phyloP scores from a whole-genome alignment of 768 basidiomycete species.

The Boletus pseudo-olivaceus region DNA sequence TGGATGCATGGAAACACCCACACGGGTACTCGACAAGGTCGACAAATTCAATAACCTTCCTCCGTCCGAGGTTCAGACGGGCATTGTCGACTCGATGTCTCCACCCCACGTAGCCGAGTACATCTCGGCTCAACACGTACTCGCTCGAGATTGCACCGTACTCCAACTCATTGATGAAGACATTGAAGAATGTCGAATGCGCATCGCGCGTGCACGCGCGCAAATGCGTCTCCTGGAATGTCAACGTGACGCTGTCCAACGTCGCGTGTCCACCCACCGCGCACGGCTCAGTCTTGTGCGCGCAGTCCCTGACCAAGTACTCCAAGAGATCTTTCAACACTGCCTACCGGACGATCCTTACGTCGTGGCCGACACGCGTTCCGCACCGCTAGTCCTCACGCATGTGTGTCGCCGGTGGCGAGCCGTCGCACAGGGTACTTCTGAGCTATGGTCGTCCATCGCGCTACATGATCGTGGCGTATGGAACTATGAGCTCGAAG shows the following conservation, averaged over 20 bases:
- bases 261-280: constrained; percentile 18
- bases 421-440: constrained; percentile 24
- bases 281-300: constrained; percentile 30
- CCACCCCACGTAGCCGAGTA: constrained; percentile 19
- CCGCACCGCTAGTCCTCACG: constrained; percentile 32
- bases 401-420: constrained; percentile 35
- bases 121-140: constrained; percentile 15
- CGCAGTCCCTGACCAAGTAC: constrained; percentile 29
- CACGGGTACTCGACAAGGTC: neutral
- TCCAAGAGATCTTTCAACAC: constrained; percentile 30
- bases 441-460: constrained; percentile 32
- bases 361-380: constrained; percentile 17
- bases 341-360: constrained; percentile 25
- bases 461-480: constrained; percentile 26
- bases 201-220: constrained; percentile 12
- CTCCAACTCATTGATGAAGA: constrained; percentile 16
- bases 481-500: constrained; percentile 27
- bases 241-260: constrained; percentile 16
- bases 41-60: neutral
- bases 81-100: constrained; percentile 23
- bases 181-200: constrained; percentile 17
- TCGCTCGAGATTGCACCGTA: constrained; percentile 13
- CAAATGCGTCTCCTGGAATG: constrained; percentile 18
- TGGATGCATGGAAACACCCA: neutral
- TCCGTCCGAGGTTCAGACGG: constrained; percentile 1